phyloP scores from a whole-genome alignment of 805 yeast genomes.

The Metschnikowia peoriensis region DNA sequence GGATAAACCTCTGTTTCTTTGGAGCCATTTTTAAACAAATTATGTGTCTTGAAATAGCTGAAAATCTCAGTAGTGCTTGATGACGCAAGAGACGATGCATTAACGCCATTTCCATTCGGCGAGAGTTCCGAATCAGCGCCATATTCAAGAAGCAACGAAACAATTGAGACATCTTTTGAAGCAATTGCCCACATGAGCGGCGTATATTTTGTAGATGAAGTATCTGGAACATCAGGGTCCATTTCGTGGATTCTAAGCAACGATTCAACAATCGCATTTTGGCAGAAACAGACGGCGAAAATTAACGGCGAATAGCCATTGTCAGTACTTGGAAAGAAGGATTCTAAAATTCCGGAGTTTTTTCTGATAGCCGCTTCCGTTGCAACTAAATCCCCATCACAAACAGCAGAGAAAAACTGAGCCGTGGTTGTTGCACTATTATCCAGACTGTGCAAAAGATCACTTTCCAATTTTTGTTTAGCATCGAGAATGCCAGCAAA shows the following conservation, averaged over 20 bases:
- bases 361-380: constrained; percentile 26
- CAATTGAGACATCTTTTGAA: constrained; percentile 54
- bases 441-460: neutral
- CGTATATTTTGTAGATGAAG: constrained; percentile 48
- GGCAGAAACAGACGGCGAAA: constrained; percentile 55
- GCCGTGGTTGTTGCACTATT: neutral
- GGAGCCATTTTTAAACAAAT: constrained; percentile 21
- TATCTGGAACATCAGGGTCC: constrained; percentile 52
- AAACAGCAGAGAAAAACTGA: constrained; percentile 29
- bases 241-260: constrained; percentile 42
- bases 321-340: constrained; percentile 24
- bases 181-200: constrained; percentile 89
- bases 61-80: constrained; percentile 53
- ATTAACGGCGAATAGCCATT: constrained; percentile 37
- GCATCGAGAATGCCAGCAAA: constrained; percentile 9
- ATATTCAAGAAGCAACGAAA: constrained; percentile 53
- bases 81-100: constrained; percentile 57
- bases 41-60: constrained; percentile 57
- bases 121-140: constrained; percentile 61
- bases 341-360: constrained; percentile 22
- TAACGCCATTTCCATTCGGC: constrained; percentile 33
- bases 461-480: constrained; percentile 5
- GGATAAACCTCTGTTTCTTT: constrained; percentile 14
- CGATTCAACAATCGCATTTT: constrained; percentile 46
- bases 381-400: constrained; percentile 38